These are phyloP conservation scores for Gonium pectorale DNA, from an alignment of 139 green algal genomes.

Conservation along the genomic window DNA sequence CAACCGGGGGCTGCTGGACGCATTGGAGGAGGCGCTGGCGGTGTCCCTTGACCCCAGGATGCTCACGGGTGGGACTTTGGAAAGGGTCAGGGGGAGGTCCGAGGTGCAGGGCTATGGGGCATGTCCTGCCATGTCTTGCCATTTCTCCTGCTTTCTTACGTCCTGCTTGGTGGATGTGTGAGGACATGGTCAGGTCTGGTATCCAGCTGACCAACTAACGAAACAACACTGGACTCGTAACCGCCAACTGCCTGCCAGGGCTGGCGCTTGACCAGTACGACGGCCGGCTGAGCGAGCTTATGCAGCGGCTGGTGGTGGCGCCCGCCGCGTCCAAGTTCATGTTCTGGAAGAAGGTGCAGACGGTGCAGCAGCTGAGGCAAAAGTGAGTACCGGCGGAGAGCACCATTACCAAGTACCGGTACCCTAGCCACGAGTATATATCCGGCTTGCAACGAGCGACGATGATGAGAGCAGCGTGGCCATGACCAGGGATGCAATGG, in stretches of 20 bases:
- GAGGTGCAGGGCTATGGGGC: too few species aligned
- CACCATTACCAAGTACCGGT: too few species aligned
- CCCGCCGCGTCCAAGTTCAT: constrained; percentile 57
- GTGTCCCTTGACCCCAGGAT: constrained; percentile 36
- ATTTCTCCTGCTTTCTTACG: neutral
- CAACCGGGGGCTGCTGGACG: constrained; percentile 14
- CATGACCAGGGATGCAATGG: too few species aligned
- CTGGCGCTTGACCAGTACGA: constrained; percentile 39
- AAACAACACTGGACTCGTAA: too few species aligned
- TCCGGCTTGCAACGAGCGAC: too few species aligned
- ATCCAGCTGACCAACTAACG: too few species aligned
- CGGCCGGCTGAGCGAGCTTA: constrained; percentile 36
- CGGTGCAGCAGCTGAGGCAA: constrained; percentile 45
- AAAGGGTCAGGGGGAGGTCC: too few species aligned
- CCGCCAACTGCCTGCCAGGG: constrained; percentile 39
- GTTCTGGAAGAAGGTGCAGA: constrained; percentile 63
- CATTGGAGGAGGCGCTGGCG: constrained; percentile 44
- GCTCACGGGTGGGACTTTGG: constrained; percentile 53
- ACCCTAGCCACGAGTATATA: too few species aligned
- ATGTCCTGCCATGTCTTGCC: too few species aligned
- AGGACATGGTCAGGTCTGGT: too few species aligned
- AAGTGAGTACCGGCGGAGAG: constrained; percentile 28
- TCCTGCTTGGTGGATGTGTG: too few species aligned
- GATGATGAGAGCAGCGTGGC: too few species aligned
- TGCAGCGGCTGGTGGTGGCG: constrained; percentile 54